Conservation (phyloP, 2,329 filamentous ascomycete genomes). For the Hypoxylon sp. region DNA sequence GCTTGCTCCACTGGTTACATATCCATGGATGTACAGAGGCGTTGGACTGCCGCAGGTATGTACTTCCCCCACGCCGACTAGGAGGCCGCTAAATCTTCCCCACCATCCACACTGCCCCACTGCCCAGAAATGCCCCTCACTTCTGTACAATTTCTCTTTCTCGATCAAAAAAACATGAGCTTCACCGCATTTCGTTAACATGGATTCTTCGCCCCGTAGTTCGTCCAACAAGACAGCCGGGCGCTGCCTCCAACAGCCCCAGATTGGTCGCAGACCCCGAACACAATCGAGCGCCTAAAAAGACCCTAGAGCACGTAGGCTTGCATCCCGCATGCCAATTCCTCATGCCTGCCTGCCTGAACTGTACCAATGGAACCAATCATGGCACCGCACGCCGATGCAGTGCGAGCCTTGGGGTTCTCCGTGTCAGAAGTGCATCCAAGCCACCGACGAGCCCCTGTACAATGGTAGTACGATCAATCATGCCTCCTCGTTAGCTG, state of each 20-base stretch:
- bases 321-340: conserved; percentile 26
- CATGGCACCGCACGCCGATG: conserved; percentile 3
- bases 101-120: not conserved
- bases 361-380: conserved; percentile 31
- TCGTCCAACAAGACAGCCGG: conserved; percentile 27
- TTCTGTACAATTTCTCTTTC: conserved; percentile 26
- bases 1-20: too few relatives aligned
- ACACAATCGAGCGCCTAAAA: conserved; percentile 13
- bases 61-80: conserved; percentile 17
- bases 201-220: conserved; percentile 25
- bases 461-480: conserved; percentile 32
- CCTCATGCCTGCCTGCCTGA: conserved; percentile 33
- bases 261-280: conserved; percentile 21
- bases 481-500: conserved; percentile 21
- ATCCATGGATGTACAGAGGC: too few relatives aligned
- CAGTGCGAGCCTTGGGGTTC: conserved; percentile 16
- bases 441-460: conserved; percentile 38
- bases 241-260: conserved; percentile 13
- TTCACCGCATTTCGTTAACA: conserved; percentile 41
- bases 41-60: too few relatives aligned
- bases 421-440: conserved; percentile 34
- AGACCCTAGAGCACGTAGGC: conserved; percentile 17
- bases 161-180: conserved; percentile 25
- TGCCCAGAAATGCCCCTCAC: conserved; percentile 25
- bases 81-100: conserved; percentile 10